These are phyloP conservation scores for Beta macrorhiza DNA, from an alignment of 179 eudicot genomes.

Conservation along the genomic window DNA sequence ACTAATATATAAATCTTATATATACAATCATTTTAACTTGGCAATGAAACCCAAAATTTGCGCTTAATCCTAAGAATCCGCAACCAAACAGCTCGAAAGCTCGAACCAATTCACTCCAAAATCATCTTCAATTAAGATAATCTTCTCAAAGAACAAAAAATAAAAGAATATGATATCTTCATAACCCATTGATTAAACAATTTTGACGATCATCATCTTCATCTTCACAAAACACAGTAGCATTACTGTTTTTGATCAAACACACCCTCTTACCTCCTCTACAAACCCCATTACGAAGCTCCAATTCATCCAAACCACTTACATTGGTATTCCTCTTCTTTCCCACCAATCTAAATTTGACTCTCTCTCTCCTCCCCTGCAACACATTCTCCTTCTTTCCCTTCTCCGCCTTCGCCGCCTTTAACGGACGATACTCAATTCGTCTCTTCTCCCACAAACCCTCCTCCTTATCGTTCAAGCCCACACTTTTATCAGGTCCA, in stretches of 20 bases:
- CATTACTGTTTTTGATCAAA: slow-evolving; percentile 18
- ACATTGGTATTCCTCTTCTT: slow-evolving; percentile 16
- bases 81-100: neutral
- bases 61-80: neutral
- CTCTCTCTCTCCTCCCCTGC: slow-evolving; percentile 39
- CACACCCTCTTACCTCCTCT: slow-evolving; percentile 49
- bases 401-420: slow-evolving; percentile 8
- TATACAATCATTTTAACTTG: neutral
- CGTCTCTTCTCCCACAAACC: slow-evolving; percentile 25
- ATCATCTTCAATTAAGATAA: neutral
- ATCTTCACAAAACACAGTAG: slow-evolving; percentile 6
- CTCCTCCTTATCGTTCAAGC: neutral
- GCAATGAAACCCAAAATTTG: neutral
- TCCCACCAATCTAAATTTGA: slow-evolving; percentile 38
- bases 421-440: neutral
- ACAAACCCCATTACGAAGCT: slow-evolving; percentile 41
- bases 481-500: neutral
- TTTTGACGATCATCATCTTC: slow-evolving; percentile 14
- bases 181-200: neutral
- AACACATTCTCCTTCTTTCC: slow-evolving; percentile 17
- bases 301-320: slow-evolving; percentile 28
- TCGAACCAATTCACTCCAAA: neutral
- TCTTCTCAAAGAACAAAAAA: neutral
- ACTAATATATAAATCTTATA: neutral
- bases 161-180: neutral